These are phyloP conservation scores for Marasmius oreades DNA, from an alignment of 1,284 basidiomycete genomes.

Conservation along the genomic window DNA sequence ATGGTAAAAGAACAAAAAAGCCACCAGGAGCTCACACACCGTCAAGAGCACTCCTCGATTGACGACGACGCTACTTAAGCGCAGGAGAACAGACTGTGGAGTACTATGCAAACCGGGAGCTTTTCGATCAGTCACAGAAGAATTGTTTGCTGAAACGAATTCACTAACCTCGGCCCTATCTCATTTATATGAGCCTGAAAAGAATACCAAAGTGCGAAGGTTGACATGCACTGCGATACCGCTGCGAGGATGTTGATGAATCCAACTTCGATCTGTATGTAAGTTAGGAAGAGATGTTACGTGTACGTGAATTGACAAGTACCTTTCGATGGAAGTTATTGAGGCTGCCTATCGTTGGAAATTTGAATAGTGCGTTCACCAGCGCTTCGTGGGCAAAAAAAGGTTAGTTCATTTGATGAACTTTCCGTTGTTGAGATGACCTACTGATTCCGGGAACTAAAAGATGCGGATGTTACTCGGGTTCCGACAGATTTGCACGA, in stretches of 20 bases:
- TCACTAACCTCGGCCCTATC: background rate
- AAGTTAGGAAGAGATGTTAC: background rate
- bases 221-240: constrained; percentile 1
- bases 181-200: background rate
- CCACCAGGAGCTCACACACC: background rate
- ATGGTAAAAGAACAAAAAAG: background rate
- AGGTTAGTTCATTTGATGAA: background rate
- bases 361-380: background rate
- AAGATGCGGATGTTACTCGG: background rate
- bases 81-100: background rate
- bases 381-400: background rate
- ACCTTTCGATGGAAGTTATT: background rate
- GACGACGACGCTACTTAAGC: background rate
- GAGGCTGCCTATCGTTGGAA: background rate
- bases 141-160: no score
- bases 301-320: background rate
- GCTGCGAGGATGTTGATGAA: background rate
- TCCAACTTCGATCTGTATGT: background rate
- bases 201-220: background rate
- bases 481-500: no score
- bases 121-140: background rate
- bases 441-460: background rate
- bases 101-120: background rate
- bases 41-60: background rate
- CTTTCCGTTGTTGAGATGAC: no score